Evolutionary conservation across 164 flowering plant genomes (phyloP), one percentile per base, ranked within the genome.

Genomic region (Umbellularia californica): DNA sequence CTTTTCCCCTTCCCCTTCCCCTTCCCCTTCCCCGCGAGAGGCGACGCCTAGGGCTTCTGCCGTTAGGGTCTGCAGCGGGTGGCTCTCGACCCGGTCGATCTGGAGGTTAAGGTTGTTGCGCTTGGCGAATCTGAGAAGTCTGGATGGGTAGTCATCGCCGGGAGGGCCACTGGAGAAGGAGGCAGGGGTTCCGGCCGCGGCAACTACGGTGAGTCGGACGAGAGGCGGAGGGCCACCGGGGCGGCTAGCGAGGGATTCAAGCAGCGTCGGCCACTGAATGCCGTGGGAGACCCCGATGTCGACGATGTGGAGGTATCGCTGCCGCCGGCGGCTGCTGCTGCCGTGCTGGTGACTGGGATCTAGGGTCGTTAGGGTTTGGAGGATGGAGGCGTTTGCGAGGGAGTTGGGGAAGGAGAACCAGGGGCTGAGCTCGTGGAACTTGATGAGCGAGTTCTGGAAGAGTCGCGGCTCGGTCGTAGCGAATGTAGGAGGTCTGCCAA

Each of bases 281-380:
- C 95, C 95, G 79, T 92, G 97, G 41, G 95, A 92, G 22, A 92
- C 90, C 2, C 93, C 97, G 72, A 92, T 87, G 69, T 92, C 95
- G 63, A 92, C 77, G 70, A 92, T 86, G 72, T 88, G 95, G 68
- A 92, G 88, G 58, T 68, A 82, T 25, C 33, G 27, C 17, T 14
- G 5, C 19, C n/a, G 60, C 66, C 51, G 4, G 33, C 35, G 3
- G 35, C 35, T 30, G 35, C 35, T 30, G 35, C 35, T 5, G 35
- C 35, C 5, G 35, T 4, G 15, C 35, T 30, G 35, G 0, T 30
- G 35, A 30, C 6, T 30, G 35, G 35, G 35, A 5, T 60, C 4
- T 72, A 71, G 24, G 76, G 72, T 33, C 79, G 75, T 10, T 1
- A 92, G 82, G 52, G 89, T 58, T 77, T 90, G 94, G 33, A 92